These are phyloP conservation scores for Raddia guianensis DNA, from an alignment of 176 grass and related monocot genomes.

Conservation along the genomic window DNA sequence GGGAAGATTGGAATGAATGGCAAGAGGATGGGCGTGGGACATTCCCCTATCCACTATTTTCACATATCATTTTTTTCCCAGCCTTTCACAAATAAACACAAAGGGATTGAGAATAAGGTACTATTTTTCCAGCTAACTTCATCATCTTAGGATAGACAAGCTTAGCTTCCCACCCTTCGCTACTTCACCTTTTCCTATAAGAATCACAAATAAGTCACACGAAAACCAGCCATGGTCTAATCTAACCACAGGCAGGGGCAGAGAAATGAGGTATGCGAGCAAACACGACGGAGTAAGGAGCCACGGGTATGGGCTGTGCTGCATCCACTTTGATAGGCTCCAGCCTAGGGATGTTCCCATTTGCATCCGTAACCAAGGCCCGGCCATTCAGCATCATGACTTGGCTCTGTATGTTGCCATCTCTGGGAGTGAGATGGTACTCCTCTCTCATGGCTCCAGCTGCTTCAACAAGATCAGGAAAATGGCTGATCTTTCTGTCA, in stretches of 20 bases:
- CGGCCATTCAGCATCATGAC: constrained; percentile 69
- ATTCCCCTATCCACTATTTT: not conserved
- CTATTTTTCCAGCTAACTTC: constrained; percentile 31
- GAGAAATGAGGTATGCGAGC: constrained; percentile 49
- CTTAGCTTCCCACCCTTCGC: constrained; percentile 43
- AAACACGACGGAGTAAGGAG: constrained; percentile 64
- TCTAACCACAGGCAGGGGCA: constrained; percentile 53
- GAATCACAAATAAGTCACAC: not conserved
- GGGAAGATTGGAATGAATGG: not conserved
- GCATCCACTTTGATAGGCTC: constrained; percentile 40
- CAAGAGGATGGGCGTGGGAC: not conserved
- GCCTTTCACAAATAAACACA: not conserved
- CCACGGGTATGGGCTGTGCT: constrained; percentile 42
- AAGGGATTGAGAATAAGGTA: not conserved
- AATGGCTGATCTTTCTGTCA: constrained; percentile 14
- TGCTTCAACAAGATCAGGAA: not conserved
- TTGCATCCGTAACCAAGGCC: constrained; percentile 48
- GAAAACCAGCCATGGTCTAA: constrained; percentile 9
- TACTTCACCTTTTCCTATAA: constrained; percentile 1
- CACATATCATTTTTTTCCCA: not conserved
- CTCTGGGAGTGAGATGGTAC: constrained; percentile 62
- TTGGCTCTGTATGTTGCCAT: constrained; percentile 67
- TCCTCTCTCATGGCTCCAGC: constrained; percentile 52
- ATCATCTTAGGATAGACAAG: constrained; percentile 40
- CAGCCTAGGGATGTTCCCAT: constrained; percentile 56